Evolutionary conservation across 768 basidiomycete species (phyloP), one percentile per base, ranked within the genome.

Genomic region (Amanita polypyramis): DNA sequence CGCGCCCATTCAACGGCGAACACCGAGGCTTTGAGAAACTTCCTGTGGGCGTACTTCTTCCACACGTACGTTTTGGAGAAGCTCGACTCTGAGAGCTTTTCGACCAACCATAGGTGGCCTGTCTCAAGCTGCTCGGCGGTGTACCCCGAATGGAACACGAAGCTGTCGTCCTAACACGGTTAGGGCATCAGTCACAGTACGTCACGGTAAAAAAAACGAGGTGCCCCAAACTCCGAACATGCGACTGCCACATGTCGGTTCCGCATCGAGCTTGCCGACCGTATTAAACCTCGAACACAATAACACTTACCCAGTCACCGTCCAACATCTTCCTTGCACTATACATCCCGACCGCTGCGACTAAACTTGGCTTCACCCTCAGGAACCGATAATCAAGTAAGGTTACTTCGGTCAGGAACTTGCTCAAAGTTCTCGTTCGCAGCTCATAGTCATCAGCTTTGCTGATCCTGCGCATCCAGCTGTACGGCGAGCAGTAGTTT

Each of bases 391-490:
- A 66, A 60, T 99, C 96, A 50, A 98, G 69, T 43, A 98, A 73
- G 12, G 94, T 96, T 43, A 95, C 89, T 65, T 99, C 96, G 53
- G 91, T 92, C 61, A 98, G 67, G 74, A 97, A 98, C 68, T 99
- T 99, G 76, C 91, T 86, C 41, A 99, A 70, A 21, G 96, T 99
- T 52, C 96, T 75, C 11, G 96, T 99, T 63, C 97, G 95, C 60
- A 98, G 83, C 61, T 98, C 92, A 64, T 98, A 99, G 64, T 95
- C 89, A 68, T 99, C 96, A 30, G 96, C 95, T 65, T 93, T 96
- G 76, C 90, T 94, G 62, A 99, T 98, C 58, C 84, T 85, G 51
- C 96, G 80, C 76, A 98, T 93, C 95, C 96, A 98, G 63, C 88
- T 92, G 71, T 98, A 98, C 3, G 96, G 96, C 44, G 94, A 96